Evolutionary conservation across 139 green algal genomes (phyloP).

Genomic region (Gonium pectorale): DNA sequence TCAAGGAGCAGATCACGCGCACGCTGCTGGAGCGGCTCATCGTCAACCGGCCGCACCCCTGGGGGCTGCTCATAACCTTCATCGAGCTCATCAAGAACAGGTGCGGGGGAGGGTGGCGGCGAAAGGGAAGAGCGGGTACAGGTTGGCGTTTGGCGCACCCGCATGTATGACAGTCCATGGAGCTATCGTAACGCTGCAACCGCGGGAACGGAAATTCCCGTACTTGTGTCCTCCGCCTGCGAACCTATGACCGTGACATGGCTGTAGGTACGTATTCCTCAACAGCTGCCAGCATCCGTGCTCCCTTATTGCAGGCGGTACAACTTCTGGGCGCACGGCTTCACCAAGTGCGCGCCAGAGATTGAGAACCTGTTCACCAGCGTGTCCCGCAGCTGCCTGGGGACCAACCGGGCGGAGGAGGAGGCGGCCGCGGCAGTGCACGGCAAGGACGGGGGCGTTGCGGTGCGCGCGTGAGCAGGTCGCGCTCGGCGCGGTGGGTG

Average conservation of each 20-base stretch:
- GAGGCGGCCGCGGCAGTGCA: constrained; percentile 19
- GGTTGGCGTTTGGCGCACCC: no score
- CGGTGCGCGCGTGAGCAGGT: constrained; percentile 24
- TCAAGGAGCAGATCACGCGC: constrained; percentile 92
- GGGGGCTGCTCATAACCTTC: constrained; percentile 98
- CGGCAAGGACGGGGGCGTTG: constrained; percentile 24
- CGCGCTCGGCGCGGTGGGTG: no score
- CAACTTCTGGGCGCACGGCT: constrained; percentile 96
- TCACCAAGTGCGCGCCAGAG: constrained; percentile 94
- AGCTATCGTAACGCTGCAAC: no score
- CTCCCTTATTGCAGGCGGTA: constrained; percentile 71
- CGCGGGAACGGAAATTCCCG: no score
- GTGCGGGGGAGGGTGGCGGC: constrained; percentile 1
- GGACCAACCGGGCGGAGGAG: constrained; percentile 31
- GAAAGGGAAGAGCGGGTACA: no score
- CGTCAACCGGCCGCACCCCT: constrained; percentile 93
- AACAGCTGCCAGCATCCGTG: no score
- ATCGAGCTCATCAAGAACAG: constrained; percentile 99
- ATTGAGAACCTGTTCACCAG: constrained; percentile 97
- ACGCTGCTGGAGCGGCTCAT: constrained; percentile 98
- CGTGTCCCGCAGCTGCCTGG: constrained; percentile 86
- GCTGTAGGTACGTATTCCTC: no score
- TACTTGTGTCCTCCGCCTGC: no score
- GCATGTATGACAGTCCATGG: no score
- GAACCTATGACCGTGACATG: no score